These are phyloP conservation scores for Penicillium crustosum DNA, from an alignment of 2,329 filamentous ascomycete genomes.

Conservation along the genomic window DNA sequence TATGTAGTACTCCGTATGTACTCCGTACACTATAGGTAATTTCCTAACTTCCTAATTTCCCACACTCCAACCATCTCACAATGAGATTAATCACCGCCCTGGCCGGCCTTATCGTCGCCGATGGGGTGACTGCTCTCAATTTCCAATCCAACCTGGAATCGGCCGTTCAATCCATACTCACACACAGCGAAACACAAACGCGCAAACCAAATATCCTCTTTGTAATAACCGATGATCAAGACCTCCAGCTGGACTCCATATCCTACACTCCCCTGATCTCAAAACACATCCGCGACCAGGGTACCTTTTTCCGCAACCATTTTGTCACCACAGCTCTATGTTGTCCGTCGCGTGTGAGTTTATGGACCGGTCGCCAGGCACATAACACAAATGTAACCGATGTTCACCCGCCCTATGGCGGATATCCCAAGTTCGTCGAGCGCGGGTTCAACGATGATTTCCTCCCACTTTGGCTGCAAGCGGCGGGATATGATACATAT, in stretches of 20 bases:
- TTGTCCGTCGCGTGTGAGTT: slow-evolving; percentile 65
- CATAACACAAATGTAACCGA: slow-evolving; percentile 72
- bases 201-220: slow-evolving; percentile 60
- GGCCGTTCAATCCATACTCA: slow-evolving; percentile 14
- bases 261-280: slow-evolving; percentile 60
- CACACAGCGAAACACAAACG: slow-evolving; percentile 2
- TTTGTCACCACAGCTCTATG: slow-evolving; percentile 67
- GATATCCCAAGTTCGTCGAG: slow-evolving; percentile 53
- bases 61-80: not conserved
- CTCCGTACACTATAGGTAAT: too few relatives aligned
- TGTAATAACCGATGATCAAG: slow-evolving; percentile 68
- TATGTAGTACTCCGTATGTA: too few relatives aligned
- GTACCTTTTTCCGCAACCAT: slow-evolving; percentile 61
- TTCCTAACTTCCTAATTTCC: too few relatives aligned
- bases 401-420: slow-evolving; percentile 52
- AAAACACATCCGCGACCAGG: slow-evolving; percentile 58
- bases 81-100: slow-evolving; percentile 24
- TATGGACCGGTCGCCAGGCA: slow-evolving; percentile 65
- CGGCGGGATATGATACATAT: slow-evolving; percentile 54
- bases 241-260: slow-evolving; percentile 61
- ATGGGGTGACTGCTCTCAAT: slow-evolving; percentile 10
- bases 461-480: slow-evolving; percentile 54
- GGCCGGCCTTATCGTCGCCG: slow-evolving; percentile 17
- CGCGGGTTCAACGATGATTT: slow-evolving; percentile 54
- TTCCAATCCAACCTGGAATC: slow-evolving; percentile 14